These are phyloP conservation scores for Heimioporus punctisporus DNA, from an alignment of 1,284 basidiomycete species.

Conservation along the genomic window DNA sequence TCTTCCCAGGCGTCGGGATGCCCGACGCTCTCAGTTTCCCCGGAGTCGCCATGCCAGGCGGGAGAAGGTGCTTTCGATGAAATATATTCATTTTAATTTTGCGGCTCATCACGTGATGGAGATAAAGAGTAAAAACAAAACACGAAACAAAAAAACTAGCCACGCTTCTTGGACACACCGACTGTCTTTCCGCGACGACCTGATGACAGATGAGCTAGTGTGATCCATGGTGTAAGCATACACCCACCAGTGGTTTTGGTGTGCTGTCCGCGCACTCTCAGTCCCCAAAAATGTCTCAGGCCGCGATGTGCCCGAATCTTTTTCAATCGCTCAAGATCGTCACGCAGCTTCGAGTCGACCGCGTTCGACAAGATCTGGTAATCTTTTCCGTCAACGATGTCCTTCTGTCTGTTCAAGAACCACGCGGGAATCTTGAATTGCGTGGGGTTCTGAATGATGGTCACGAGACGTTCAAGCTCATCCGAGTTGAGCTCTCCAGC, in stretches of 20 bases:
- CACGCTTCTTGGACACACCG: slow-evolving; percentile 93
- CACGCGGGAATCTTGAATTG: slow-evolving; percentile 99
- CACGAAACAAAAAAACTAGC: slow-evolving; percentile 45
- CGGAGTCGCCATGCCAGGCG: slow-evolving; percentile 48
- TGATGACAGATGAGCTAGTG: slow-evolving; percentile 28
- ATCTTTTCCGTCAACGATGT: slow-evolving; percentile 98
- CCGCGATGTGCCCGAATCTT: slow-evolving; percentile 99
- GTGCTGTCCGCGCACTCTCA: slow-evolving; percentile 97
- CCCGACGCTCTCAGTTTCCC: slow-evolving; percentile 55
- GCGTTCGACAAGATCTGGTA: slow-evolving; percentile 96
- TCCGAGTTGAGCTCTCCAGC: slow-evolving; percentile 95
- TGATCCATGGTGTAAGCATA: background rate
- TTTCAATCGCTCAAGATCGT: slow-evolving; percentile 98
- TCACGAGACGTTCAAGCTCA: slow-evolving; percentile 99
- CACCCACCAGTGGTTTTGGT: slow-evolving; percentile 96
- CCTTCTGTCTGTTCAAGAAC: slow-evolving; percentile 99
- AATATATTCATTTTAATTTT: too few relatives aligned
- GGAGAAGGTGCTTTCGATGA: background rate
- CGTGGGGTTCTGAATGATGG: slow-evolving; percentile 99
- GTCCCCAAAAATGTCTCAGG: slow-evolving; percentile 97
- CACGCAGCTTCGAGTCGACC: slow-evolving; percentile 98
- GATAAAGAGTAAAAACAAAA: slow-evolving; percentile 4
- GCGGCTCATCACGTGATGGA: background rate
- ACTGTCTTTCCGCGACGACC: slow-evolving; percentile 92
- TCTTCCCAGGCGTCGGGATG: slow-evolving; percentile 61